Base-by-base conservation (phyloP, 352 stramenopile species). In the Globisporangium spinosum region DNA sequence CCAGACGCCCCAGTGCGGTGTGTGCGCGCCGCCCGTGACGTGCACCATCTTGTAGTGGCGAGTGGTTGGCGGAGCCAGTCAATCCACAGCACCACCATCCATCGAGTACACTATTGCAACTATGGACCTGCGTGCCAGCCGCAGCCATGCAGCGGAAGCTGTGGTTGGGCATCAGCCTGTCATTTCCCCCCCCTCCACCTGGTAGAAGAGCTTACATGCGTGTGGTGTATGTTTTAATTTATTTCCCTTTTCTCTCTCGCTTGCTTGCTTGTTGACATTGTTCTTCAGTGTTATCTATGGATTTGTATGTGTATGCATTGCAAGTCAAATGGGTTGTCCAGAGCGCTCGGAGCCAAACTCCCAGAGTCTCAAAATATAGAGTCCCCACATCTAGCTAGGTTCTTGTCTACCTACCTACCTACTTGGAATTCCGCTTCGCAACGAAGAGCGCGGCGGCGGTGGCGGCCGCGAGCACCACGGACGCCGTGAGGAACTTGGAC, bases 21-120 rank as follows among this genome's bases (percentile, higher is more conserved):
- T 85, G 34, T 92, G 83, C 62, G 63, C 74, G 29, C 32, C 58
- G 55, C 70, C 53, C 51, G 51, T 69, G 58, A 40, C 23, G 43
- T 92, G 85, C 75, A 74, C 58, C 38, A 91, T 93, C 73, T 77
- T 89, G 71, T 93, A 83, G 68, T 49, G 32, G 32, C 8, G 7
- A 38, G 43, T 12, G 43, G 17, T 51, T 51, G 43, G 6, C 43
- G 43, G 17, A 51, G 43, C 43, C 43, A 51, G 43, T 22, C 43
- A 51, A 51, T 22, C 40, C 40, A 49, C 40, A 8, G 15, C 13
- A n/a, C 13, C 43, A 51, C 43, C 43, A 51, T n/a, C 17, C 10
- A 22, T 2, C 17, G 43, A 51, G 43, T 51, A 51, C 43, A 51
- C 43, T 51, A 49, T 49, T 20, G 35, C 35, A 43, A 17, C 35